Evolutionary conservation across 208 protist species (phyloP).

Genomic region (Phytomonas serpens): DNA sequence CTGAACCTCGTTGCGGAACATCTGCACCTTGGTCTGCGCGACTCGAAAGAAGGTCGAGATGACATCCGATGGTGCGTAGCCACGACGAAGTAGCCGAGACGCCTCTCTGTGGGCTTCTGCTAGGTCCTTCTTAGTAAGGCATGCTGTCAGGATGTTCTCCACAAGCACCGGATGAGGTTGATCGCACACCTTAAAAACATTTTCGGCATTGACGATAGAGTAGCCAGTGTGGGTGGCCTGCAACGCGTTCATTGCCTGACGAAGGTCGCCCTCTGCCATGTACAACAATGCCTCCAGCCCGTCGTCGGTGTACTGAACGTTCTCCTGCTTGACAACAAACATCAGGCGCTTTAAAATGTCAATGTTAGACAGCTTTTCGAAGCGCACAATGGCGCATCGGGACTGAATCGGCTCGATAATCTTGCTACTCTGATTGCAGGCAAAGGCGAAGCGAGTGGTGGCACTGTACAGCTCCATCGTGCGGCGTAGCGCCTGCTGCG

Average conservation of each 20-base stretch:
- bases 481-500: slow-evolving; percentile 97
- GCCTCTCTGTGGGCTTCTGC: slow-evolving; percentile 71
- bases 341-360: slow-evolving; percentile 92
- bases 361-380: slow-evolving; percentile 69
- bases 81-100: slow-evolving; percentile 69
- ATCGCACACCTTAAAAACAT: slow-evolving; percentile 99
- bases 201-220: slow-evolving; percentile 93
- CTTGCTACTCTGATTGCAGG: slow-evolving; percentile 98
- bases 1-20: slow-evolving; percentile 64
- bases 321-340: slow-evolving; percentile 88
- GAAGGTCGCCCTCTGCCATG: slow-evolving; percentile 96
- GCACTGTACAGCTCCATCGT: slow-evolving; percentile 98
- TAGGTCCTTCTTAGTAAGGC: slow-evolving; percentile 70
- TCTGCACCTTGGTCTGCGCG: slow-evolving; percentile 33
- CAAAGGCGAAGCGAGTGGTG: slow-evolving; percentile 98
- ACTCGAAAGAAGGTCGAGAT: slow-evolving; percentile 95
- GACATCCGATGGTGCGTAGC: slow-evolving; percentile 95
- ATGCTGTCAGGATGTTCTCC: slow-evolving; percentile 85
- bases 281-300: slow-evolving; percentile 97
- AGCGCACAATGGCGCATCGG: slow-evolving; percentile 86
- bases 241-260: slow-evolving; percentile 97
- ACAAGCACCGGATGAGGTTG: slow-evolving; percentile 96
- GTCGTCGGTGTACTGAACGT: slow-evolving; percentile 88
- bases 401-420: slow-evolving; percentile 99
- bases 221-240: slow-evolving; percentile 96